Percentiles rank a stretch among this genome's conserved stretches.
Conservation (phyloP, 176 grass and related monocot species). For the Eragrostis nindensis region DNA sequence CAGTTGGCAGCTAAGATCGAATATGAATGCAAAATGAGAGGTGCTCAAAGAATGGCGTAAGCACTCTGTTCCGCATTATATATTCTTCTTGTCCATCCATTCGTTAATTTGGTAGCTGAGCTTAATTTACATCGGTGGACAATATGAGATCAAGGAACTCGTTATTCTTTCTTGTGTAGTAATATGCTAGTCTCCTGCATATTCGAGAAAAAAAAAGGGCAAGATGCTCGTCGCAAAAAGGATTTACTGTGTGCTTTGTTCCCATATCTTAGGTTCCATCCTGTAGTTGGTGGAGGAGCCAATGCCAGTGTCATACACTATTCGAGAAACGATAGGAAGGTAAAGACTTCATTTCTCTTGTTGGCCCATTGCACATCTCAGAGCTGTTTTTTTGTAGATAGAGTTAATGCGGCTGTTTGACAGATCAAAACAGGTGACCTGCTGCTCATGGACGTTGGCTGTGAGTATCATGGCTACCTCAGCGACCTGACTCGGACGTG, state of each 20-base stretch:
- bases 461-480: constrained; percentile 96
- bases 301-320: constrained; percentile 97
- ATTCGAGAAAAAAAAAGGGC: no score
- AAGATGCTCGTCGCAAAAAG: no score
- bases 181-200: no score
- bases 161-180: background rate
- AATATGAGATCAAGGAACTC: background rate
- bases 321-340: constrained; percentile 85
- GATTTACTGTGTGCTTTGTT: constrained; percentile 11
- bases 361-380: background rate
- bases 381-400: constrained; percentile 43
- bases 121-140: background rate
- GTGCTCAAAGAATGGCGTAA: constrained; percentile 98
- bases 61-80: constrained; percentile 32
- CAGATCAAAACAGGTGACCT: constrained; percentile 84
- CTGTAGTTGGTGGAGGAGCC: constrained; percentile 81
- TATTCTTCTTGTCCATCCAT: constrained; percentile 27
- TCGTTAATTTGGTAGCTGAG: constrained; percentile 12
- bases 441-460: constrained; percentile 95
- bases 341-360: constrained; percentile 24
- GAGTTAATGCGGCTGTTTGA: constrained; percentile 54
- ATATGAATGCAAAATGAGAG: constrained; percentile 97
- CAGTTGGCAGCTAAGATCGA: constrained; percentile 85
- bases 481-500: constrained; percentile 91
- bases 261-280: constrained; percentile 77